These are phyloP conservation scores for Colletotrichum scovillei DNA, from an alignment of 2,329 filamentous ascomycete genomes.

Conservation along the genomic window DNA sequence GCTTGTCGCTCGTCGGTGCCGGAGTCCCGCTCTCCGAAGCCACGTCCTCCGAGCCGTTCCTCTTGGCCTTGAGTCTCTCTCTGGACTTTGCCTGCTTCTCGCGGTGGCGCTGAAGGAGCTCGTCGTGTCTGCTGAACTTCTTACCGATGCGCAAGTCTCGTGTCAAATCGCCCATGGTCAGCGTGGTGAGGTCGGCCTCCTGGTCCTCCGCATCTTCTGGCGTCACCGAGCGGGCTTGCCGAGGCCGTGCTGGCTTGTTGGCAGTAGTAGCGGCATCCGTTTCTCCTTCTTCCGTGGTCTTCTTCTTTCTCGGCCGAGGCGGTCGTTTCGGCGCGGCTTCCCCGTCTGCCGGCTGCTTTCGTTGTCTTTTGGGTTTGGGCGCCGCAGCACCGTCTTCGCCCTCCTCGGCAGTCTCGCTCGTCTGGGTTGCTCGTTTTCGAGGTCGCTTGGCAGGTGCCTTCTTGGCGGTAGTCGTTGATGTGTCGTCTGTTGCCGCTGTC, in stretches of 20 bases:
- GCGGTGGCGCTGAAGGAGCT: conserved; percentile 76
- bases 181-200: conserved; percentile 72
- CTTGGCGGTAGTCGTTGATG: not conserved
- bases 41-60: conserved; percentile 36
- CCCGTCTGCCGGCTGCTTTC: conserved; percentile 28
- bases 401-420: conserved; percentile 18
- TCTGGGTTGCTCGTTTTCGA: conserved; percentile 24
- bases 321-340: conserved; percentile 22
- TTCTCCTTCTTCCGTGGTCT: conserved; percentile 6
- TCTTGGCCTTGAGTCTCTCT: conserved; percentile 46
- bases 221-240: conserved; percentile 61
- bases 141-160: conserved; percentile 78
- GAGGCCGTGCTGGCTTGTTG: conserved; percentile 10
- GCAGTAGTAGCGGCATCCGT: conserved; percentile 30
- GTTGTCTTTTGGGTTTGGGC: conserved; percentile 34
- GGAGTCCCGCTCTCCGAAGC: conserved; percentile 37
- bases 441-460: conserved; percentile 24
- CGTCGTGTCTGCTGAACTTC: conserved; percentile 78
- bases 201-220: conserved; percentile 73
- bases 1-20: conserved; percentile 3
- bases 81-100: conserved; percentile 51
- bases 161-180: conserved; percentile 80
- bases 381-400: not conserved
- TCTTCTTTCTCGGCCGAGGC: conserved; percentile 37
- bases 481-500: not conserved